These are phyloP conservation scores for Wickerhamomyces sp. DNA, from an alignment of 1,139 yeast genomes.

Conservation along the genomic window DNA sequence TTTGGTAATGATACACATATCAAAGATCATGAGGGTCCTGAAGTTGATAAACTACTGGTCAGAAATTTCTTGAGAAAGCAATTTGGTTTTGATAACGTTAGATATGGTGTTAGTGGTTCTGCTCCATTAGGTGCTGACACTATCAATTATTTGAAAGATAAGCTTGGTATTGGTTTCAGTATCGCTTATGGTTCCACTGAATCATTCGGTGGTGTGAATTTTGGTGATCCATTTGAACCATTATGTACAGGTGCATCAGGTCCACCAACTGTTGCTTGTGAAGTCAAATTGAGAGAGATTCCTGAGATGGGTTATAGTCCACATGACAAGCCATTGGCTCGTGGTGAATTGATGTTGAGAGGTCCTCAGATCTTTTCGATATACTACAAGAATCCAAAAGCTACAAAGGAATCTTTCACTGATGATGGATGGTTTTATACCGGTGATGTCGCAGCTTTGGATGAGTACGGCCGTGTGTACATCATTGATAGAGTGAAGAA, in stretches of 20 bases:
- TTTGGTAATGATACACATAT: conserved; percentile 6
- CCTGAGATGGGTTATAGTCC: conserved; percentile 54
- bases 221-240: conserved; percentile 34
- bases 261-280: conserved; percentile 37
- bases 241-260: conserved; percentile 54
- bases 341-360: conserved; percentile 51
- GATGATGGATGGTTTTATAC: conserved; percentile 61
- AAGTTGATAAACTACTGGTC: conserved; percentile 18
- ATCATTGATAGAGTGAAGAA: conserved; percentile 64
- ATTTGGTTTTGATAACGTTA: conserved; percentile 46
- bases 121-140: conserved; percentile 56
- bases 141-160: conserved; percentile 45
- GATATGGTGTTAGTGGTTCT: conserved; percentile 43
- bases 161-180: conserved; percentile 42
- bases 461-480: conserved; percentile 39
- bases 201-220: conserved; percentile 50
- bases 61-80: conserved; percentile 36
- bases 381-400: conserved; percentile 51
- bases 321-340: conserved; percentile 38
- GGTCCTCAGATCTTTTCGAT: conserved; percentile 54
- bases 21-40: conserved; percentile 3
- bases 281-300: conserved; percentile 48
- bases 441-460: conserved; percentile 58
- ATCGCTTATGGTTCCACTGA: conserved; percentile 66
- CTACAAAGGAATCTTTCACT: conserved; percentile 43